Evolutionary conservation across 495 filamentous ascomycete genomes (phyloP).

Genomic region (Aspergillus homomorphus): DNA sequence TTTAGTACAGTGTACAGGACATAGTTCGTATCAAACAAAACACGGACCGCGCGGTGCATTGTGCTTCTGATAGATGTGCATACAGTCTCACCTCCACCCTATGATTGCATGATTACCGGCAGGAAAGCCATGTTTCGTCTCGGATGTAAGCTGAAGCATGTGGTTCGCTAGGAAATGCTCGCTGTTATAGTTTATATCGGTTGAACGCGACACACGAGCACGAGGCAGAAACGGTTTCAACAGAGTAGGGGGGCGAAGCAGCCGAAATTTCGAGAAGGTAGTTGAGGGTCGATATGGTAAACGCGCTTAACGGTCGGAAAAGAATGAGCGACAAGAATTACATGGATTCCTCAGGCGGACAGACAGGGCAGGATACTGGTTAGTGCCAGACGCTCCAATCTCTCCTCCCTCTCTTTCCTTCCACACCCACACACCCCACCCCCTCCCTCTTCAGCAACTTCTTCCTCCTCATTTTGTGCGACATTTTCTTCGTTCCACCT

Average conservation of each 20-base stretch:
- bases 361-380: not conserved
- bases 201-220: not conserved
- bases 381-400: not conserved
- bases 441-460: too few species aligned
- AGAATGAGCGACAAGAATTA: not conserved
- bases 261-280: not conserved
- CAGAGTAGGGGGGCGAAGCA: not conserved
- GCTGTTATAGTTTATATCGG: not conserved
- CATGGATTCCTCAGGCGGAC: not conserved
- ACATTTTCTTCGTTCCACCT: too few species aligned
- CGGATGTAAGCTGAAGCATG: constrained; percentile 4
- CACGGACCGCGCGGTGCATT: constrained; percentile 26
- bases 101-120: constrained; percentile 7
- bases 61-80: constrained; percentile 17
- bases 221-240: not conserved
- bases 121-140: not conserved
- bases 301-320: constrained; percentile 2
- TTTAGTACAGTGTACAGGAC: not conserved
- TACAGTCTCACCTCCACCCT: constrained; percentile 5
- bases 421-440: not conserved
- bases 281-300: not conserved
- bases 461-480: too few species aligned
- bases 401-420: not conserved
- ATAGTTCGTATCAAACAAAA: not conserved
- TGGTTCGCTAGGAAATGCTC: not conserved